Evolutionary conservation across 768 basidiomycete species (phyloP), one percentile per base, ranked within the genome.

Genomic region (Auricularia sp.): DNA sequence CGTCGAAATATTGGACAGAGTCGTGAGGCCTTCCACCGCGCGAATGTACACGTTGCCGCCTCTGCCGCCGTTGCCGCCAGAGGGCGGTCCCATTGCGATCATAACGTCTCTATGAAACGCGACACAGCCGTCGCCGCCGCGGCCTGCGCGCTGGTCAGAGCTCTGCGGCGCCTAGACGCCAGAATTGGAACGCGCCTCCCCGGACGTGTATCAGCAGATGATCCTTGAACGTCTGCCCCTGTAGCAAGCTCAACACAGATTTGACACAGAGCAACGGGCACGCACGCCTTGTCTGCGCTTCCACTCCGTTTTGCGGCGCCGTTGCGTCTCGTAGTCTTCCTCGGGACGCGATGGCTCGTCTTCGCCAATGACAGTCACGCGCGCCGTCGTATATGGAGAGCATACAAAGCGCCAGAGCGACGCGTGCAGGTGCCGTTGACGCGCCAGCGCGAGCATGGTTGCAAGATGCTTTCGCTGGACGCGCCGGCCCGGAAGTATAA

Each of bases 61-160:
- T 58, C 82, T 82, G 2, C 94, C 96, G 16, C 96, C 96, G 66
- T 90, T 90, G 1, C 95, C 96, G 0, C 96, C 96, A 10, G 94
- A 95, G 0, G 96, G 94, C 0, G 94, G 93, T 0, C 93, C 92
- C 67, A 85, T 83, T 1, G 88, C 84, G 65, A 84, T 85, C 75
- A 83, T 93, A 72, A 92, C 92, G 76, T 96, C 93, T 65, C 92
- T 86, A 71, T 94, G 89, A 70, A 98, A 97, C 4, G 96, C 94
- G 29, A 89, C 92, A 67, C 94, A 92, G 29, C 96, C 96, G 65
- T 92, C 80, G 0, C 96, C 96, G 21, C 95, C 95, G 70, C 82
- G 85, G 16, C 94, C 94, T 90, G 69, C n/a, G 47, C 45, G 29
- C 24, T 69, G 62, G 11, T 61, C 35, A 33, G 69, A 64, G 65